Conservation (phyloP, 768 basidiomycete genomes). For the Suillus tomentosus region DNA sequence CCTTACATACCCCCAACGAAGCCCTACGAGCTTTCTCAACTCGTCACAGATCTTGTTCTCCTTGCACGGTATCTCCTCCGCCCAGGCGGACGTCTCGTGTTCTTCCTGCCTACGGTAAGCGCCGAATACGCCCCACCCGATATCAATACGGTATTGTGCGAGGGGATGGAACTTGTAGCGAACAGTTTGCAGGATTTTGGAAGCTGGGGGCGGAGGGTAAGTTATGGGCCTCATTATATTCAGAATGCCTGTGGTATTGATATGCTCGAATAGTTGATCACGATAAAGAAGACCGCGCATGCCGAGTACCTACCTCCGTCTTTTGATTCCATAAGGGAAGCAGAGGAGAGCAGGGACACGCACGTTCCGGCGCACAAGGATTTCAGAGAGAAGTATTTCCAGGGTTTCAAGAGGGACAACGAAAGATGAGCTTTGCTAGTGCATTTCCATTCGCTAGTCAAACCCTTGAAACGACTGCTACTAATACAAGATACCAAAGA, state of each 20-base stretch:
- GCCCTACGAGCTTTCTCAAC: conserved; percentile 88
- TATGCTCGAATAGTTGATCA: conserved; percentile 70
- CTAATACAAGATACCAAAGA: not conserved
- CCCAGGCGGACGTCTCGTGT: conserved; percentile 87
- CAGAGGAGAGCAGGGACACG: conserved; percentile 11
- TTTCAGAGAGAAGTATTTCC: conserved; percentile 88
- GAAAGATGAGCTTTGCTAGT: conserved; percentile 11
- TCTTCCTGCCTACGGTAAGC: conserved; percentile 91
- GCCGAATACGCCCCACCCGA: conserved; percentile 92
- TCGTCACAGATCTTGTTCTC: conserved; percentile 79
- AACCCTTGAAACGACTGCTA: not conserved
- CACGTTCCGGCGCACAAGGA: conserved; percentile 84
- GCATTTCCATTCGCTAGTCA: conserved; percentile 1
- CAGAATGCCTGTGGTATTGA: conserved; percentile 9
- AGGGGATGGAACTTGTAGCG: conserved; percentile 85
- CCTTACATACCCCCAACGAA: conserved; percentile 88
- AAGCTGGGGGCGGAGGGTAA: conserved; percentile 89
- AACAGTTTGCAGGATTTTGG: conserved; percentile 94
- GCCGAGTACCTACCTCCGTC: conserved; percentile 51
- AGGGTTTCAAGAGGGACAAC: conserved; percentile 63
- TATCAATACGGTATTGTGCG: conserved; percentile 72
- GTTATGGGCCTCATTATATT: conserved; percentile 30
- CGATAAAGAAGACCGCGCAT: conserved; percentile 71
- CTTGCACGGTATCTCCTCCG: conserved; percentile 83
- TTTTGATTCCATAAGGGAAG: conserved; percentile 41